Evolutionary conservation across 306 rosid genomes (phyloP).

Genomic region (Hippophae tibetana): DNA sequence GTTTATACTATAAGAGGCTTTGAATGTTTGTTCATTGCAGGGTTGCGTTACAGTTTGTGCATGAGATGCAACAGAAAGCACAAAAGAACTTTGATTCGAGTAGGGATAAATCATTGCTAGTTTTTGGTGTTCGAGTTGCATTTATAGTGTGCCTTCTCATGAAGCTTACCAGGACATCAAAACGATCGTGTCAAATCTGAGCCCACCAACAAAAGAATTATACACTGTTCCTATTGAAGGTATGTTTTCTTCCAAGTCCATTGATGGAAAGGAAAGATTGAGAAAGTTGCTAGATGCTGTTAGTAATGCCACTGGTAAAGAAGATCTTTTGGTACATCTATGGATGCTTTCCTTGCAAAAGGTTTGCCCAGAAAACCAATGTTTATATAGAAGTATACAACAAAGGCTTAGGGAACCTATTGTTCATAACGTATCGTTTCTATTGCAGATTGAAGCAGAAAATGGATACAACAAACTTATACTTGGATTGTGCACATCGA

Average conservation of each 20-base stretch:
- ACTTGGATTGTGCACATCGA: slow-evolving; percentile 71
- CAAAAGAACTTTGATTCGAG: slow-evolving; percentile 81
- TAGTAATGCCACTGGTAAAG: slow-evolving; percentile 68
- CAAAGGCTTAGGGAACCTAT: background rate
- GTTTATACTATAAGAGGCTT: background rate
- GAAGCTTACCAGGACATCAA: slow-evolving; percentile 37
- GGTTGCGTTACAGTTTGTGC: slow-evolving; percentile 80
- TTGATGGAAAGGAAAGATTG: slow-evolving; percentile 44
- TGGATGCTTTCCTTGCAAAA: slow-evolving; percentile 77
- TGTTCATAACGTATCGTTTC: slow-evolving; percentile 6
- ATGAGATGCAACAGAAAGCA: slow-evolving; percentile 71
- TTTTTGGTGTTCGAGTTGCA: slow-evolving; percentile 83
- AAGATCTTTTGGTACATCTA: slow-evolving; percentile 58
- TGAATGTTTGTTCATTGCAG: slow-evolving; percentile 22
- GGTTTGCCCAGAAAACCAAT: slow-evolving; percentile 32
- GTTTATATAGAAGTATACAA: slow-evolving; percentile 9
- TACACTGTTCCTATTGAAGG: slow-evolving; percentile 61
- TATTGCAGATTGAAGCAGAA: slow-evolving; percentile 46
- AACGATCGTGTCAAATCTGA: slow-evolving; percentile 42
- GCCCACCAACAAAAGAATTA: slow-evolving; percentile 53
- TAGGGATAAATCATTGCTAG: slow-evolving; percentile 74
- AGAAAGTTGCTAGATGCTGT: slow-evolving; percentile 33
- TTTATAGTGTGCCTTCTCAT: slow-evolving; percentile 37
- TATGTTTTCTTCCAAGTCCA: slow-evolving; percentile 37
- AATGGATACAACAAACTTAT: slow-evolving; percentile 75